Base-by-base conservation (phyloP, 768 basidiomycete species). In the Serendipita sp. region DNA sequence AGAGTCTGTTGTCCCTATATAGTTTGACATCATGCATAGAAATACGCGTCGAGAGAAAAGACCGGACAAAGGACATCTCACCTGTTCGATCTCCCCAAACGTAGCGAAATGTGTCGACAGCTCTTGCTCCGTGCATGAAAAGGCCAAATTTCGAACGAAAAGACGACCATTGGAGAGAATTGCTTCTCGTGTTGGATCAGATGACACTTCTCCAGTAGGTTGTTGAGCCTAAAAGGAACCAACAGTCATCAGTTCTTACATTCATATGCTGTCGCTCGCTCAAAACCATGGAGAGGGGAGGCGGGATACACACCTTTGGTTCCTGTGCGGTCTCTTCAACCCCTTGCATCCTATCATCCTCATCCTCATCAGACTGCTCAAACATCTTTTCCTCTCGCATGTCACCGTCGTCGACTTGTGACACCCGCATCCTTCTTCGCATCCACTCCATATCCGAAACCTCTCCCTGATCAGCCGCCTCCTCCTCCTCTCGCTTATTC, bases 61-160 rank as follows among this genome's bases (percentile, higher is more conserved):
- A 63, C 46, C 34, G 50, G 27, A 15, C 23, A 44, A 16, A 66
- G 33, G 13, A 37, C 27, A 67, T 60, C 82, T 78, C 66, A 91
- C 91, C 86, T 93, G 87, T 45, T 79, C 79, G 37, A 96, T 71
- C 50, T 81, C 76, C 6, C 94, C 94, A 71, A 81, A 90, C 0
- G 80, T 76, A 2, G 73, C 71, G 72, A 93, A 92, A 1, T 85
- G 77, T 11, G 79, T 77, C 2, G 72, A 69, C 0, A 98, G 74
- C 60, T 96, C 92, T 1, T 76, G 73, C 16, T 87, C 81, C 4
- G 86, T 85, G 64, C 88, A 90, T 0, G 85, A 81, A 70, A 92
- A 98, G 0, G 92, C 79, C n/a, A 99, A 74, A 71, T 98, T 99
- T n/a, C 96, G 90, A 3, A 99, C 75, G 70, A 98, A 98, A 1